Evolutionary conservation across 2,329 filamentous ascomycete species (phyloP).

Genomic region (Pyrenochaeta sp.): DNA sequence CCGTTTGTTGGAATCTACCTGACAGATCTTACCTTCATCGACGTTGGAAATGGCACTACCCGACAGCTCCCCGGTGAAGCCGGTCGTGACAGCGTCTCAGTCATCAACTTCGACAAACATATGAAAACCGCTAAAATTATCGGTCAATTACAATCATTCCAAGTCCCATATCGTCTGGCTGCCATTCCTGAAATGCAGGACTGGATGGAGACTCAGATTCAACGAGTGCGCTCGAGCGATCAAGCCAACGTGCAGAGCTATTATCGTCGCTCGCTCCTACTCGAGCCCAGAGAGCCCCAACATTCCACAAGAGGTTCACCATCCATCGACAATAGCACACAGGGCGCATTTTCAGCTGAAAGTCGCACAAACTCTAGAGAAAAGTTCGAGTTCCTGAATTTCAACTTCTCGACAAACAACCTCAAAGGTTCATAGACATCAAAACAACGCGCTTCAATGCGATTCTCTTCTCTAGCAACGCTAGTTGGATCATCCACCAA

Average conservation of each 20-base stretch:
- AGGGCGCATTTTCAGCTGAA: constrained; percentile 36
- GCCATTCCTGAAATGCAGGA: constrained; percentile 90
- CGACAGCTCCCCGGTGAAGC: constrained; percentile 73
- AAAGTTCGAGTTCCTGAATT: constrained; percentile 50
- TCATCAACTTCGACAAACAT: constrained; percentile 99
- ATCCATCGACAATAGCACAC: constrained; percentile 34
- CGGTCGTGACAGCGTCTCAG: constrained; percentile 71
- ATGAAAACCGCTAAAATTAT: constrained; percentile 94
- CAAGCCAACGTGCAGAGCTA: constrained; percentile 71
- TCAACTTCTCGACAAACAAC: constrained; percentile 45
- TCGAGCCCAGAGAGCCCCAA: constrained; percentile 75
- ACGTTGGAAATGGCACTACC: constrained; percentile 89
- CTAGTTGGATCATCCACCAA: constrained; percentile 12
- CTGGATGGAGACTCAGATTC: constrained; percentile 86
- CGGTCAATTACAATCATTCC: constrained; percentile 93
- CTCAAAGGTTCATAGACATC: constrained; percentile 43
- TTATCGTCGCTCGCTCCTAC: constrained; percentile 83
- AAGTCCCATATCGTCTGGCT: constrained; percentile 86
- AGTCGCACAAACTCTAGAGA: constrained; percentile 44
- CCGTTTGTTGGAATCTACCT: constrained; percentile 97
- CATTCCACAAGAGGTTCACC: constrained; percentile 36
- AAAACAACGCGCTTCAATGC: constrained; percentile 26
- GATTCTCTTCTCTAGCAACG: constrained; percentile 13
- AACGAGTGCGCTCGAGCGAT: constrained; percentile 73
- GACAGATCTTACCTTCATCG: constrained; percentile 94